phyloP scores from a whole-genome alignment of 306 rosid genomes.

The Glycine tomentella region DNA sequence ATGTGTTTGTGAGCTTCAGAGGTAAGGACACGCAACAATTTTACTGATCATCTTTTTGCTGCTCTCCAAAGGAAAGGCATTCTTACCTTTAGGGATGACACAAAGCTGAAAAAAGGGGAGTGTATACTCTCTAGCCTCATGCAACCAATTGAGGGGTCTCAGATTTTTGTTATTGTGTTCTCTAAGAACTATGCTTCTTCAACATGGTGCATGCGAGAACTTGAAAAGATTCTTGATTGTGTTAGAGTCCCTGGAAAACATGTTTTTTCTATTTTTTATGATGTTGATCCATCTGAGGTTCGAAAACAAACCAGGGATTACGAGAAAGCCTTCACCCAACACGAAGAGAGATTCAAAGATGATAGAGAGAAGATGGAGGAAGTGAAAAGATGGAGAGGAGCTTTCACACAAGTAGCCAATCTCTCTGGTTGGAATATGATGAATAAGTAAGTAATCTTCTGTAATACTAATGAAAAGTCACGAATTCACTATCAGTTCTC shows the following conservation, averaged over 20 bases:
- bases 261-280: background rate
- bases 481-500: too few relatives aligned
- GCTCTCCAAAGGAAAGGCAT: background rate
- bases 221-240: background rate
- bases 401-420: background rate
- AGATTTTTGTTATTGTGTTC: background rate
- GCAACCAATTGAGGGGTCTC: background rate
- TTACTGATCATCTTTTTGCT: too few relatives aligned
- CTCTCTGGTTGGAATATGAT: too few relatives aligned
- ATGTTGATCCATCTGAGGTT: background rate
- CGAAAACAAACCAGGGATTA: background rate
- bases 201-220: background rate
- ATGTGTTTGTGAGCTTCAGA: background rate
- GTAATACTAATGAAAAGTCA: too few relatives aligned
- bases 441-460: too few relatives aligned
- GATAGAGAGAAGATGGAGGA: background rate
- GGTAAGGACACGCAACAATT: background rate
- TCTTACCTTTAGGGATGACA: background rate
- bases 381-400: background rate
- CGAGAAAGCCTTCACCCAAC: background rate
- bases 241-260: background rate
- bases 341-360: background rate
- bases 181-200: background rate
- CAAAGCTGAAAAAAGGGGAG: background rate
- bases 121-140: background rate